Evolutionary conservation across 139 green algal genomes (phyloP), one percentile per base, ranked within the genome.

Genomic region (Asterochloris sp.): DNA sequence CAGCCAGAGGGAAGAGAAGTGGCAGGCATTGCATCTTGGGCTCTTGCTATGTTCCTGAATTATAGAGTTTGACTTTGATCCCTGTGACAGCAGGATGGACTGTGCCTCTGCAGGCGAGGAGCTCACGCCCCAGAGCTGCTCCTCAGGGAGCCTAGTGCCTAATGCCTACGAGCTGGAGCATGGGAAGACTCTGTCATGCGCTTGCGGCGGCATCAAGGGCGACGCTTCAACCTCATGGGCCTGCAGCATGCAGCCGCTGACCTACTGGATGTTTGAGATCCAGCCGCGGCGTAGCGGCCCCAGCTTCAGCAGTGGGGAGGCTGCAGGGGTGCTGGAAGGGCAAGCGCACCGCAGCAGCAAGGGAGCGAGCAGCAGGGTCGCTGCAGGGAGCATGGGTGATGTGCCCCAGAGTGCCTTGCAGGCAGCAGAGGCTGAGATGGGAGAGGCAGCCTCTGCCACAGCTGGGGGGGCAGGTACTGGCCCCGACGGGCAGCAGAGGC

Each of bases 191-290:
- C 73, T 92, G 38, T 82, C 84, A 13, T 92, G 89, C 79, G 68
- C 54, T 75, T 93, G 89, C 38, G 88, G 87, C 17, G 89, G 87
- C 4, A 38, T 77, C 24, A 23, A 66, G 13, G 83, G 84, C n/a
- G 86, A 91, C 69, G 16, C 82, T 1, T 92, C 87, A 16, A 91
- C 88, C 1, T 28, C 88, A 21, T 92, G 79, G 67, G 17, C 88
- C 69, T 92, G 88, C 83, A 84, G 78, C 77, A 82, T 90, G 85
- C 90, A 92, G 82, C 90, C 90, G 2, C 81, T 76, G 75, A 92
- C 88, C 47, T 91, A 85, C 74, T 87, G 82, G 87, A 77, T 80
- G 15, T 80, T 90, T 62, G 62, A 67, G 13, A 83, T 76, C 47
- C 68, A 78, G 54, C 38, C 68, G 61, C 64, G 77, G 47, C 73